phyloP scores from a whole-genome alignment of 179 eudicot genomes.

The Actinidia polygama region DNA sequence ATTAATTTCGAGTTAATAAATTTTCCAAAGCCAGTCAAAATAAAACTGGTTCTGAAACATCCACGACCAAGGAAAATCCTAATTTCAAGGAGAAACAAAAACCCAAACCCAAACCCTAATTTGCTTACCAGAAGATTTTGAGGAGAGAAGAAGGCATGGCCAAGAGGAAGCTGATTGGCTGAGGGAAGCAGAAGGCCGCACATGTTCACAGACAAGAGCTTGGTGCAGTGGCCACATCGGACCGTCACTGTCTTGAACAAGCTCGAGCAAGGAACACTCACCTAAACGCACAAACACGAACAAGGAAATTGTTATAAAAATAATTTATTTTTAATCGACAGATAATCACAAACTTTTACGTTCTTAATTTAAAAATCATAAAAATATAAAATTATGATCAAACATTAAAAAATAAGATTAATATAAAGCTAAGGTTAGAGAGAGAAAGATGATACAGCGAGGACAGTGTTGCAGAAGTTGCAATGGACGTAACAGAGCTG shows the following conservation, averaged over 20 bases:
- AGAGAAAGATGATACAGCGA: constrained; percentile 54
- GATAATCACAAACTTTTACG: too few relatives aligned
- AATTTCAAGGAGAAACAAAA: neutral
- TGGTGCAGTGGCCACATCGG: constrained; percentile 94
- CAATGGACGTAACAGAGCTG: constrained; percentile 97
- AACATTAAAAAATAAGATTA: too few relatives aligned
- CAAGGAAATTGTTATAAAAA: neutral
- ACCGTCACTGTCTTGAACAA: constrained; percentile 94
- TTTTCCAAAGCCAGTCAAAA: too few relatives aligned
- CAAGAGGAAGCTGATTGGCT: constrained; percentile 53
- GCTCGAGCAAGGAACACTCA: constrained; percentile 93
- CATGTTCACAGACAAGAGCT: constrained; percentile 85
- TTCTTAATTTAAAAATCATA: too few relatives aligned
- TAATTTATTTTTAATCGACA: too few relatives aligned
- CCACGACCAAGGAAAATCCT: neutral
- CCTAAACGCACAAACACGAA: constrained; percentile 39
- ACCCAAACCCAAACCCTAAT: neutral
- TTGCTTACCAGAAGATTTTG: constrained; percentile 57
- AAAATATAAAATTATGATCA: too few relatives aligned
- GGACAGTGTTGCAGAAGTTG: constrained; percentile 83
- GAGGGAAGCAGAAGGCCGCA: constrained; percentile 51
- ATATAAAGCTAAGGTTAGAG: neutral
- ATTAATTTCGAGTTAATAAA: too few relatives aligned
- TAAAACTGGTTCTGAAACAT: neutral
- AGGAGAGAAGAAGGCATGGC: constrained; percentile 61